Evolutionary conservation across 768 basidiomycete species (phyloP).

Genomic region (Lactifluus hygrophoroides): DNA sequence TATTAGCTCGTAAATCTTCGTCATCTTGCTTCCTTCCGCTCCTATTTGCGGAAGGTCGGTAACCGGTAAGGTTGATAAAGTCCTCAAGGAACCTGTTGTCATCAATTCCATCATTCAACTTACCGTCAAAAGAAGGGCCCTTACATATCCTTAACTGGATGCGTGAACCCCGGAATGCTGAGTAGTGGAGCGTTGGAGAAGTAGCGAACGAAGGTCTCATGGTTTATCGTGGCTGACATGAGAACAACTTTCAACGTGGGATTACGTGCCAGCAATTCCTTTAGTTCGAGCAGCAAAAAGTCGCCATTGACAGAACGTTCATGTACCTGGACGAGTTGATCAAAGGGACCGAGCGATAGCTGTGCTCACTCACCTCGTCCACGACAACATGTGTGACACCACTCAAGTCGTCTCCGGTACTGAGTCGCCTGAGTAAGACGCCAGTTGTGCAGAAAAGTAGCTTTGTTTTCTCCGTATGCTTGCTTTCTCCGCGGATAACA

Average conservation of each 20-base stretch:
- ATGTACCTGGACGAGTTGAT: conserved; percentile 51
- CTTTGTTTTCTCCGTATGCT: conserved; percentile 55
- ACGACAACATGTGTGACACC: conserved; percentile 80
- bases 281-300: conserved; percentile 76
- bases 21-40: conserved; percentile 12
- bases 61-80: conserved; percentile 8
- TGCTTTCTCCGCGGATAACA: conserved; percentile 80
- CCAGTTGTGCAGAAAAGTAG: conserved; percentile 91
- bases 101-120: not conserved
- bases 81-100: conserved; percentile 18
- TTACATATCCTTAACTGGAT: conserved; percentile 70
- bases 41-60: conserved; percentile 5
- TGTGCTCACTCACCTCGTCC: conserved; percentile 57
- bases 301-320: conserved; percentile 90
- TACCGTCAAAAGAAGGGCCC: conserved; percentile 22
- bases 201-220: conserved; percentile 74
- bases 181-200: conserved; percentile 75
- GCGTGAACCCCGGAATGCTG: conserved; percentile 73
- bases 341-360: not conserved
- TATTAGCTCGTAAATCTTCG: conserved; percentile 7
- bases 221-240: conserved; percentile 96
- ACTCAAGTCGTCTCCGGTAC: conserved; percentile 60
- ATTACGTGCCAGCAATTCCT: conserved; percentile 60
- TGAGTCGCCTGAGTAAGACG: conserved; percentile 74
- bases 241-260: conserved; percentile 67